Base-by-base conservation (phyloP, 2,329 filamentous ascomycete species). In the Verticillium albo-atrum region DNA sequence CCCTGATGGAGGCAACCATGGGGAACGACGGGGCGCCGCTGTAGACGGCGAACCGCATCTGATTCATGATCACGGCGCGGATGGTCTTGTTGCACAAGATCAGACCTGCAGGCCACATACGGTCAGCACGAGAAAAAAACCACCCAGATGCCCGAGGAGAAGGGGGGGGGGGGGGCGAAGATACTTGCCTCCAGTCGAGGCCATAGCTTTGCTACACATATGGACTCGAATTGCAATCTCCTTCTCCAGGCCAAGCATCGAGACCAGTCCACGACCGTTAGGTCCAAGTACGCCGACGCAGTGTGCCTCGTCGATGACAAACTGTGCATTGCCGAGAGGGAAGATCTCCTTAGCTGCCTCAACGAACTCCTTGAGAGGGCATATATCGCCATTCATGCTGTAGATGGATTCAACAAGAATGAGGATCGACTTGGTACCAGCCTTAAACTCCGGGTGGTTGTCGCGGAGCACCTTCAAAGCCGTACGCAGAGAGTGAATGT, bases 271-370 rank as follows among this genome's bases (percentile, higher is more conserved):
- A 0, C 70, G 69, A 0, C 83, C 83, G 1, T 74, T 70, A 0
- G 72, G 72, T 0, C 83, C 83, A 62, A 82, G 76, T 0, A 81
- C 71, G 0, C 83, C 83, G 15, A 75, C 79, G 0, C 77, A 74
- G 65, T 86, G 83, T 0, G 83, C 82, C 61, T 86, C 83, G 61
- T 86, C 83, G 0, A 86, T 74, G 14, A 85, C 69, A 32, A 86
- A 76, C 62, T 83, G 77, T 3, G 73, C 77, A 62, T 76, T 77
- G 0, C 71, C 75, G 0, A 58, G 34, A 1, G 68, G 68, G 6
- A 72, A 70, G 0, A 75, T n/a, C 12, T 74, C 69, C 10, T 75
- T 67, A 2, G 70, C 71, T 10, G 68, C 60, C 0, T 74, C 63
- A 1, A 80, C 63, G 6, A 80, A 64, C 30, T 76, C 73, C 20